Percentiles rank a stretch among this genome's conserved stretches.
These are phyloP conservation scores for Elaeis oleifera DNA, from an alignment of 202 grass and related monocot species.

Conservation along the genomic window DNA sequence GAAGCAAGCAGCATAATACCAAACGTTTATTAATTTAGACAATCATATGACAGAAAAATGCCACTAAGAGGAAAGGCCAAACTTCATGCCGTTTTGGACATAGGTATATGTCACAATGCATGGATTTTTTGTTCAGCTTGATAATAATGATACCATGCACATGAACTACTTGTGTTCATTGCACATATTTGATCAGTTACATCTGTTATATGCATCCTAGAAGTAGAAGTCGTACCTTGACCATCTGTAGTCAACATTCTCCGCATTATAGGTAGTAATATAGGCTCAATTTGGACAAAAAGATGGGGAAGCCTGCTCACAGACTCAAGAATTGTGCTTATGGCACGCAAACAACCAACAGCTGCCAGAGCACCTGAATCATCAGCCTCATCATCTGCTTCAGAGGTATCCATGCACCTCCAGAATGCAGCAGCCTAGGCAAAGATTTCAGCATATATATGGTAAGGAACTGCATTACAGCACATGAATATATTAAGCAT, in stretches of 20 bases:
- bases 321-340: constrained; percentile 91
- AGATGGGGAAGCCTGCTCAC: constrained; percentile 79
- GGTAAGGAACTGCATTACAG: not conserved
- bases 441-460: constrained; percentile 1
- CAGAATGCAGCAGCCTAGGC: constrained; percentile 73
- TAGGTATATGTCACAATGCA: too few species aligned
- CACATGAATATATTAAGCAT: constrained; percentile 3
- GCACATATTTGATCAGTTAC: not conserved
- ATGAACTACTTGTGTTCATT: too few species aligned
- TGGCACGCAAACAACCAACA: constrained; percentile 78
- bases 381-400: constrained; percentile 81
- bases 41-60: too few species aligned
- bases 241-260: constrained; percentile 80
- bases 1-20: too few species aligned
- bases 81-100: too few species aligned
- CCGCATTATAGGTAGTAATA: constrained; percentile 71
- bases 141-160: too few species aligned
- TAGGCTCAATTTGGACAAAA: constrained; percentile 68
- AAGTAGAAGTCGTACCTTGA: constrained; percentile 50
- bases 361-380: constrained; percentile 88
- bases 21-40: too few species aligned
- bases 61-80: too few species aligned
- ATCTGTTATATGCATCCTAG: not conserved
- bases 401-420: constrained; percentile 75
- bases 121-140: too few species aligned